phyloP scores from a whole-genome alignment of 163 green algal genomes.

The Chlamydomonas reinhardtii region DNA sequence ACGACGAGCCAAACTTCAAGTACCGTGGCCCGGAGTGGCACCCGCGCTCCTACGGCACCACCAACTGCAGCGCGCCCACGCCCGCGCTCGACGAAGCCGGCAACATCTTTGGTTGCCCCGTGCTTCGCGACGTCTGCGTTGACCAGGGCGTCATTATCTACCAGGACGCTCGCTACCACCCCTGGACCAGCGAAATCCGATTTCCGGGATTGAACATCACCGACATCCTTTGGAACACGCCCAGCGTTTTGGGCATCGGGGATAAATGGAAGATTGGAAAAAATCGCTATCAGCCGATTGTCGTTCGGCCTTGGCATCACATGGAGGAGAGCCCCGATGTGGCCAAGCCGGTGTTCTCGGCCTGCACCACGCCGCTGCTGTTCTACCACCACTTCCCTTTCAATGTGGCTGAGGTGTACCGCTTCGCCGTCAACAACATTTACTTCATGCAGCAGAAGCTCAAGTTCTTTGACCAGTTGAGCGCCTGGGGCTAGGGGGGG shows the following conservation, averaged over 20 bases:
- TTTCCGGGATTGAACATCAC: slow-evolving; percentile 20
- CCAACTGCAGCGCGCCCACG: slow-evolving; percentile 3
- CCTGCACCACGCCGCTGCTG: slow-evolving; percentile 40
- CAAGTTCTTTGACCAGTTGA: slow-evolving; percentile 41
- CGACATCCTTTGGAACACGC: slow-evolving; percentile 44
- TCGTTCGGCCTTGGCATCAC: slow-evolving; percentile 18
- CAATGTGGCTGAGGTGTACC: slow-evolving; percentile 43
- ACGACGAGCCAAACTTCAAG: background rate
- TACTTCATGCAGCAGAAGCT: slow-evolving; percentile 42
- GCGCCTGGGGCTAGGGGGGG: background rate
- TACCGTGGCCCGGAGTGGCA: slow-evolving; percentile 31
- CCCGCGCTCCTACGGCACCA: slow-evolving; percentile 17
- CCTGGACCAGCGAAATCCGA: slow-evolving; percentile 29
- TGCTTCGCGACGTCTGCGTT: slow-evolving; percentile 29
- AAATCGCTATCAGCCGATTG: background rate
- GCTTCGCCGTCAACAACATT: slow-evolving; percentile 45
- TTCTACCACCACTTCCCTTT: slow-evolving; percentile 47
- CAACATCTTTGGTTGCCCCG: slow-evolving; percentile 33
- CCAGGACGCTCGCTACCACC: slow-evolving; percentile 33
- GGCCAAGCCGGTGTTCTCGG: slow-evolving; percentile 15
- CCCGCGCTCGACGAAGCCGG: background rate
- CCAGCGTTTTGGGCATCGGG: slow-evolving; percentile 23
- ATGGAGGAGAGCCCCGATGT: slow-evolving; percentile 37
- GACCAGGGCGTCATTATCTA: slow-evolving; percentile 46
- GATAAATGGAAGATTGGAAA: slow-evolving; percentile 37